phyloP scores from a whole-genome alignment of 1,284 basidiomycete species.

The Trichosporon ovoides region DNA sequence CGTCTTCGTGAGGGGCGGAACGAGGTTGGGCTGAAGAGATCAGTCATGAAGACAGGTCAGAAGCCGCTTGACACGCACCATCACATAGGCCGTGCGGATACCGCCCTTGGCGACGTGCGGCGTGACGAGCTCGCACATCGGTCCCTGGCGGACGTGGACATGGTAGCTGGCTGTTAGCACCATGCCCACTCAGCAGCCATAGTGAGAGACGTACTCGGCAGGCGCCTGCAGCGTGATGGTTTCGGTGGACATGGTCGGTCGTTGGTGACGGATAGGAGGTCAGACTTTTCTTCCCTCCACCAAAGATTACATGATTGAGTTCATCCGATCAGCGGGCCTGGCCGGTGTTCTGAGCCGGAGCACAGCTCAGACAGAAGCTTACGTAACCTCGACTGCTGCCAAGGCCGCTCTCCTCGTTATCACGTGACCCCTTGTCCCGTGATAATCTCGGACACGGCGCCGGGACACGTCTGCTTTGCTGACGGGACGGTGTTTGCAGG shows the following conservation, averaged over 20 bases:
- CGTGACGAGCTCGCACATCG: conserved; percentile 74
- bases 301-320: background rate
- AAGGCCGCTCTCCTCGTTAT: no score
- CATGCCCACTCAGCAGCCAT: background rate
- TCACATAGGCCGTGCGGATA: conserved; percentile 88
- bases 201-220: conserved; percentile 57
- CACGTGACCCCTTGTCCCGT: no score
- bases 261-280: background rate
- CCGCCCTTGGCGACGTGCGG: conserved; percentile 88
- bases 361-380: no score
- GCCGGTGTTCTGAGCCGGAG: no score
- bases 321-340: no score
- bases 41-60: background rate
- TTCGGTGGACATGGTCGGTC: conserved; percentile 14
- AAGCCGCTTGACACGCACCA: conserved; percentile 59
- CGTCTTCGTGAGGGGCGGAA: conserved; percentile 83
- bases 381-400: no score
- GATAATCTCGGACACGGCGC: no score
- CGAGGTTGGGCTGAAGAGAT: conserved; percentile 74
- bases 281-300: background rate
- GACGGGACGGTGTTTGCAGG: no score
- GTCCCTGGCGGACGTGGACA: conserved; percentile 89
- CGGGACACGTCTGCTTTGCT: no score
- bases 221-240: conserved; percentile 59
- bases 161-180: conserved; percentile 60